A percentile compares a stretch with the other conserved stretches of the same genome.
Evolutionary conservation across 306 rosid species (phyloP).

Genomic region (Elaeagnus macrophylla): DNA sequence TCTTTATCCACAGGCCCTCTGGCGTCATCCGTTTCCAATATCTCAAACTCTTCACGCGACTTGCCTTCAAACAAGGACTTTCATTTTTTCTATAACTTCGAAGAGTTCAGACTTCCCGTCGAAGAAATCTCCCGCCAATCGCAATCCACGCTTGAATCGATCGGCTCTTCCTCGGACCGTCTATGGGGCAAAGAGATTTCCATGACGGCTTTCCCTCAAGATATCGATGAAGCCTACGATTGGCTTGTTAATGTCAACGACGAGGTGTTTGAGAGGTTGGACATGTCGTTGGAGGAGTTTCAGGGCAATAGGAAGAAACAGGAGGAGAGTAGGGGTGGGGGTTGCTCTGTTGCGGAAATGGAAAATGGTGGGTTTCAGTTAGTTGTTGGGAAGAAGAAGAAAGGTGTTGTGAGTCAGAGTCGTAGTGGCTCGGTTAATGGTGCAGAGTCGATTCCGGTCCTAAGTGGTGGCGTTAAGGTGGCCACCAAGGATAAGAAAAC

Average conservation of each 20-base stretch:
- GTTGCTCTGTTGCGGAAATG: slow-evolving; percentile 14
- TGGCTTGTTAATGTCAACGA: slow-evolving; percentile 76
- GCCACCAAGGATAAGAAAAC: slow-evolving; percentile 47
- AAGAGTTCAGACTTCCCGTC: slow-evolving; percentile 50
- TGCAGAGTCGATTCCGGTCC: slow-evolving; percentile 15
- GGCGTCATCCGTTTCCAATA: slow-evolving; percentile 44
- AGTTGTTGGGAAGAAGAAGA: slow-evolving; percentile 58
- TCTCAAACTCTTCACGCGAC: slow-evolving; percentile 50
- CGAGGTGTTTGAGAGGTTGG: slow-evolving; percentile 54
- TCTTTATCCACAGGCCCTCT: slow-evolving; percentile 38
- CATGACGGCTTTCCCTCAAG: slow-evolving; percentile 30
- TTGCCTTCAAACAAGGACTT: slow-evolving; percentile 60
- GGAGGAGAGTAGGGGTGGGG: slow-evolving; percentile 31
- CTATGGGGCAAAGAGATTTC: slow-evolving; percentile 39
- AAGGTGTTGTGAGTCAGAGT: slow-evolving; percentile 7
- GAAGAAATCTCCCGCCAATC: slow-evolving; percentile 39
- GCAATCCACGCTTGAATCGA: slow-evolving; percentile 51
- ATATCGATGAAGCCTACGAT: slow-evolving; percentile 53
- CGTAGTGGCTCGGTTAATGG: slow-evolving; percentile 9
- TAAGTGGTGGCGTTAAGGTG: slow-evolving; percentile 35
- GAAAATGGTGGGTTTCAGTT: slow-evolving; percentile 55
- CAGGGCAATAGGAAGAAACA: slow-evolving; percentile 33
- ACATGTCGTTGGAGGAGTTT: slow-evolving; percentile 52
- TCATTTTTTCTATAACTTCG: slow-evolving; percentile 56
- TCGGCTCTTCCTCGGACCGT: slow-evolving; percentile 33